Evolutionary conservation across 495 filamentous ascomycete species (phyloP).

Genomic region (Jackrogersella multiformis): DNA sequence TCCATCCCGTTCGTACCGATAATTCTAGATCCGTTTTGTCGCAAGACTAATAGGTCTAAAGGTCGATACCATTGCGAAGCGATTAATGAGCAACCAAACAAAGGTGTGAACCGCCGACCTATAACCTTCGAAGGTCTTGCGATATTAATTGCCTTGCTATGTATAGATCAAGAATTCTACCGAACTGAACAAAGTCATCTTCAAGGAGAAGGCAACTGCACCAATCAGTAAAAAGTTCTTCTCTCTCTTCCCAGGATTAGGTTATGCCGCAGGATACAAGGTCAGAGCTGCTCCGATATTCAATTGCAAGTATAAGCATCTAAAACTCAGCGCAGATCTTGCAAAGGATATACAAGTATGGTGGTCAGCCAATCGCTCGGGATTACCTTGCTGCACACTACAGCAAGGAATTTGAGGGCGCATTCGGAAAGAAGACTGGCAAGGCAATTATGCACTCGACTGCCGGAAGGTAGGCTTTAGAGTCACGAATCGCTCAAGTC

Average conservation of each 20-base stretch:
- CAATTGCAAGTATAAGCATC: background rate
- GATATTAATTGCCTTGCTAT: conserved; percentile 36
- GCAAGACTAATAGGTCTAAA: conserved; percentile 53
- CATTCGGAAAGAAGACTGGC: conserved; percentile 94
- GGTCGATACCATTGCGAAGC: conserved; percentile 98
- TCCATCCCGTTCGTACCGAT: conserved; percentile 80
- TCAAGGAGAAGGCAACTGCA: conserved; percentile 86
- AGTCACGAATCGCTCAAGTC: background rate
- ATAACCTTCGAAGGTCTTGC: conserved; percentile 17
- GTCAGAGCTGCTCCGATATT: conserved; percentile 53
- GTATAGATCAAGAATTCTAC: conserved; percentile 65
- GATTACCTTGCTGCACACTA: conserved; percentile 89
- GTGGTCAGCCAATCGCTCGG: conserved; percentile 93
- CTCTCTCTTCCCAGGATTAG: conserved; percentile 94
- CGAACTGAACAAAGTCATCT: conserved; percentile 87
- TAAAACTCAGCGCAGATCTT: conserved; percentile 64
- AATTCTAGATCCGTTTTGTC: conserved; percentile 30
- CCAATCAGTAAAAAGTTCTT: conserved; percentile 80
- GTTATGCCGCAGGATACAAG: conserved; percentile 98
- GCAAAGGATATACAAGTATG: conserved; percentile 98
- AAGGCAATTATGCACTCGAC: conserved; percentile 99
- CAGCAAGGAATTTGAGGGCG: conserved; percentile 80
- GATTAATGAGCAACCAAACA: conserved; percentile 97
- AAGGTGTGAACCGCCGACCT: conserved; percentile 59
- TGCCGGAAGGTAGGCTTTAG: conserved; percentile 76